Base-by-base conservation (phyloP, 345 rosid species). In the Punica granatum region DNA sequence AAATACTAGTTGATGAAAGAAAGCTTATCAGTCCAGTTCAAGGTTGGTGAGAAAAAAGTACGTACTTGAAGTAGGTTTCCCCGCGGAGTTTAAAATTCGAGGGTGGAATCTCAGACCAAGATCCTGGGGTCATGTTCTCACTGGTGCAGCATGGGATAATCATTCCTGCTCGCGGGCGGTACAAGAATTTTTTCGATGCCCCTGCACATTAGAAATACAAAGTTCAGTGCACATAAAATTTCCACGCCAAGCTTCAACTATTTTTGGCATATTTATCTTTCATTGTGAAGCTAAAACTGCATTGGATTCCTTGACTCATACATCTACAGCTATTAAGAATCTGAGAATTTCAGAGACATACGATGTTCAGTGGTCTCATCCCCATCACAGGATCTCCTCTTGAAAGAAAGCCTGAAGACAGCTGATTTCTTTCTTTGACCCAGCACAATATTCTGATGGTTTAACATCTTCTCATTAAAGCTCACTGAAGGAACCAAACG, bases 101-200 rank as follows among this genome's bases (percentile, higher is more conserved):
- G 36, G 97, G 87, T 46, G 86, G 83, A 67, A 90, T 75, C 75
- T 88, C 86, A 26, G 83, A 76, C 95, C 92, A 90, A 70, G 80
- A 74, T 65, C 88, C 87, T 48, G 73, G 58, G 44, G 68, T 74
- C 33, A 51, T 67, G 69, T 85, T 90, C 78, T 86, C 88, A 34
- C 68, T 76, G 16, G 70, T 64, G 58, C 76, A 49, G 41, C 80
- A 66, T 0, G 97, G 89, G 73, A 85, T 73, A 14, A 70, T 59
- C 39, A 60, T 72, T 68, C 97, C 95, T 51, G 87, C 89, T 76
- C 74, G 79, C 13, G 92, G 95, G 64, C 67, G 84, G 69, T 80
- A 84, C 46, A 85, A 28, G 61, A 80, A 84, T 73, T 74, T 83
- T 73, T 88, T 87, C 15, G 89, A 84, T 33, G 83, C 72, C 53